Conservation (phyloP, 1,284 basidiomycete species). For the Apiotrichum veenhuisii region DNA sequence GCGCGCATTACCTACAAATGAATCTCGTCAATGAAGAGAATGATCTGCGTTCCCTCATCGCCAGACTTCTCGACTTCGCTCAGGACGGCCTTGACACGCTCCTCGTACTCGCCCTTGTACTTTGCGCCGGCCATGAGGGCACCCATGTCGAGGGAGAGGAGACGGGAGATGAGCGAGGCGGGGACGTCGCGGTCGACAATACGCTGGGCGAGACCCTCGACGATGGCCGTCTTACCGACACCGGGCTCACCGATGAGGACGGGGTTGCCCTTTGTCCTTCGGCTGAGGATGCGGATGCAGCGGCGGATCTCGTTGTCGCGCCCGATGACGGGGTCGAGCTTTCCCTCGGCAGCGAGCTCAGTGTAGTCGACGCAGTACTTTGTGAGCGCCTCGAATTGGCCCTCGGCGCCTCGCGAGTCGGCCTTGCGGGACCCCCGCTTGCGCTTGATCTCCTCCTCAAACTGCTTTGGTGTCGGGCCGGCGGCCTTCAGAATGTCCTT, state of each 20-base stretch:
- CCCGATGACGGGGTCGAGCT: conserved; percentile 60
- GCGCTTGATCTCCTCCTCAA: conserved; percentile 54
- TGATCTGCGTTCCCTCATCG: conserved; percentile 76
- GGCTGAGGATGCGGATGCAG: conserved; percentile 68
- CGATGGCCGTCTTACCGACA: conserved; percentile 90
- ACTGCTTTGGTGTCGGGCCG: conserved; percentile 50
- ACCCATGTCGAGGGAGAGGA: conserved; percentile 81
- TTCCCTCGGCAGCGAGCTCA: conserved; percentile 52
- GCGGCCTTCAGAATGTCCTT: conserved; percentile 52
- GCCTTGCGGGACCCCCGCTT: conserved; percentile 55
- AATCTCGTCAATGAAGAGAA: conserved; percentile 95
- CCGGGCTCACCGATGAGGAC: conserved; percentile 73
- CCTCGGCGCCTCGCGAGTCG: conserved; percentile 54
- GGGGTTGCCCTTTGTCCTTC: conserved; percentile 60
- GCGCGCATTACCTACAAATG: no score
- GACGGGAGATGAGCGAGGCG: conserved; percentile 72
- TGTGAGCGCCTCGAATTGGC: conserved; percentile 52
- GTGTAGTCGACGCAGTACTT: conserved; percentile 51
- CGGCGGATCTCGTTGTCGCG: conserved; percentile 55
- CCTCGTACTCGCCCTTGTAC: conserved; percentile 96
- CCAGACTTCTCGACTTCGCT: conserved; percentile 86
- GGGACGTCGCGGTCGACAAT: conserved; percentile 95
- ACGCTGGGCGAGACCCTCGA: conserved; percentile 92
- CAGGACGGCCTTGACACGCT: conserved; percentile 88
- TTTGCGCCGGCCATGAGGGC: conserved; percentile 92